Conservation (phyloP, 176 grass and related monocot genomes). For the Hordeum vulgare region DNA sequence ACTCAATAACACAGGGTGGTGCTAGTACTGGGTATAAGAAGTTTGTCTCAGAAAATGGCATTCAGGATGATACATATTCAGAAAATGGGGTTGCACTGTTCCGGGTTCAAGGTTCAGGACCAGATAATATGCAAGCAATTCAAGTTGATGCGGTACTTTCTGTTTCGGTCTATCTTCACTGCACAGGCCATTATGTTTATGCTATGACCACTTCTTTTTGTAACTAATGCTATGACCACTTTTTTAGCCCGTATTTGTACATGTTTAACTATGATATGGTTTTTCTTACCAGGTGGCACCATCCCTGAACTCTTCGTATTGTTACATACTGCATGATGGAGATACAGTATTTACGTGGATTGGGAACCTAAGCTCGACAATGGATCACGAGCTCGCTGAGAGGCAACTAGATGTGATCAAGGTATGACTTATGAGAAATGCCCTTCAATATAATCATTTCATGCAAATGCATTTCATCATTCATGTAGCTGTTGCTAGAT, state of each 20-base stretch:
- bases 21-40: slow-evolving; percentile 84
- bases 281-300: slow-evolving; percentile 70
- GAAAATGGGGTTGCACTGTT: slow-evolving; percentile 84
- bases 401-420: slow-evolving; percentile 98
- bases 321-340: slow-evolving; percentile 94
- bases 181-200: slow-evolving; percentile 1
- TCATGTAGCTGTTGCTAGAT: neutral
- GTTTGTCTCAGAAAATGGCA: slow-evolving; percentile 58
- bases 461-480: neutral
- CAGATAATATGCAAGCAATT: slow-evolving; percentile 99
- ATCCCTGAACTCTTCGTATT: slow-evolving; percentile 92
- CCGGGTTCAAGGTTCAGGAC: slow-evolving; percentile 89
- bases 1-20: slow-evolving; percentile 61
- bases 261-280: slow-evolving; percentile 8
- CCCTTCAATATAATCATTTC: slow-evolving; percentile 14
- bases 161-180: slow-evolving; percentile 17
- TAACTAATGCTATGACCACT: slow-evolving; percentile 2
- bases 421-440: slow-evolving; percentile 37
- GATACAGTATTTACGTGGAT: slow-evolving; percentile 89
- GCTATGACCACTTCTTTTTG: neutral
- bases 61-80: slow-evolving; percentile 78
- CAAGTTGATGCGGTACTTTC: slow-evolving; percentile 89
- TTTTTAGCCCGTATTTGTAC: neutral
- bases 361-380: slow-evolving; percentile 72
- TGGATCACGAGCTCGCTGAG: slow-evolving; percentile 95